Evolutionary conservation across 2,329 filamentous ascomycete genomes (phyloP).

Genomic region (Mollisiaceae sp.): DNA sequence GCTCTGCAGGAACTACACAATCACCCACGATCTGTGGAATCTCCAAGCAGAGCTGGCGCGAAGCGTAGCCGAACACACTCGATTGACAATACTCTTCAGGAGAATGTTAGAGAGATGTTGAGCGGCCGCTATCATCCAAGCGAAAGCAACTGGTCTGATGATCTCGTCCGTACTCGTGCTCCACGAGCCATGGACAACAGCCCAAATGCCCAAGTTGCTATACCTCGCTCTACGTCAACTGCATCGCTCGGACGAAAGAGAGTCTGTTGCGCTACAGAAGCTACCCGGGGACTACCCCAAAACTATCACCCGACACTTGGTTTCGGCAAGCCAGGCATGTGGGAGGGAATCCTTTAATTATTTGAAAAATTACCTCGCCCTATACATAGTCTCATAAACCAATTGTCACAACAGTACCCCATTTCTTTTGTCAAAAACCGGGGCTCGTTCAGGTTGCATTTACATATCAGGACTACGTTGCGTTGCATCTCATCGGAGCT

Average conservation of each 20-base stretch:
- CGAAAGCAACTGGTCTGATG: slow-evolving; percentile 36
- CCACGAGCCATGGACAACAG: slow-evolving; percentile 46
- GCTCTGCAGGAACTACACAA: slow-evolving; percentile 66
- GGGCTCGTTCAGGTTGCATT: slow-evolving; percentile 14
- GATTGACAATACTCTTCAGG: slow-evolving; percentile 64
- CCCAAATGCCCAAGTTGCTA: slow-evolving; percentile 46
- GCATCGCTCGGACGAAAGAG: slow-evolving; percentile 60
- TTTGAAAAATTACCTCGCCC: slow-evolving; percentile 51
- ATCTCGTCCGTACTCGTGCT: slow-evolving; percentile 39
- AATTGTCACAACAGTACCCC: slow-evolving; percentile 29
- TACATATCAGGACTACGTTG: background rate
- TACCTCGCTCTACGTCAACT: slow-evolving; percentile 49
- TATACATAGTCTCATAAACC: slow-evolving; percentile 28
- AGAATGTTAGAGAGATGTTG: slow-evolving; percentile 70
- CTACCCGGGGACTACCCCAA: slow-evolving; percentile 53
- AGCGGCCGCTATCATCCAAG: slow-evolving; percentile 41
- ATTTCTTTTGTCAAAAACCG: slow-evolving; percentile 25
- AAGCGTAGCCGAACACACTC: slow-evolving; percentile 67
- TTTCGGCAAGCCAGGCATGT: slow-evolving; percentile 66
- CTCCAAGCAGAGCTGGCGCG: slow-evolving; percentile 46
- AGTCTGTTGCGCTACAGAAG: slow-evolving; percentile 69
- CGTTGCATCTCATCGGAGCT: slow-evolving; percentile 3
- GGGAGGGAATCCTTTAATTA: slow-evolving; percentile 63
- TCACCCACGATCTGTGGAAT: slow-evolving; percentile 50
- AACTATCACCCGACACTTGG: slow-evolving; percentile 55